Conservation (phyloP, 1,284 basidiomycete species). For the Marasmius sp. region DNA sequence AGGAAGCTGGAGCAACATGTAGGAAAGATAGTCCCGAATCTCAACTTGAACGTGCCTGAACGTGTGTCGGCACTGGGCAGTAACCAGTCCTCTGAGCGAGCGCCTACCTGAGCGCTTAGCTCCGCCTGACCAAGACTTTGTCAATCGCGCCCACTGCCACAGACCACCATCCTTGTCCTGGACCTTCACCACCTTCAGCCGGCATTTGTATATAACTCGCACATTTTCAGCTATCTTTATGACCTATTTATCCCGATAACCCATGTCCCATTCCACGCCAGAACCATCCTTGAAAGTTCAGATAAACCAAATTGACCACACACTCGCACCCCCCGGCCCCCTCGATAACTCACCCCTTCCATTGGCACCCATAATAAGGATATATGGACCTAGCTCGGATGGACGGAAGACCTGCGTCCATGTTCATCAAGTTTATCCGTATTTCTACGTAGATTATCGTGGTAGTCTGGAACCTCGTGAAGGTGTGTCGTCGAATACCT, state of each 20-base stretch:
- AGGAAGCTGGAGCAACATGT: no score
- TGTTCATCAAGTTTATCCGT: slow-evolving; percentile 87
- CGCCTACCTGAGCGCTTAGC: no score
- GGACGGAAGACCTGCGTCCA: slow-evolving; percentile 86
- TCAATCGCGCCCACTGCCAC: no score
- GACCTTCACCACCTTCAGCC: slow-evolving; percentile 12
- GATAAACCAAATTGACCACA: slow-evolving; percentile 70
- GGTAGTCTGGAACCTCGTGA: slow-evolving; percentile 49
- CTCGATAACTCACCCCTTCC: slow-evolving; percentile 65
- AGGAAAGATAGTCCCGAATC: no score
- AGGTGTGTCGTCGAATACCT: slow-evolving; percentile 27
- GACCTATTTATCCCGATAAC: not conserved
- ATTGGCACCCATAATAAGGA: slow-evolving; percentile 78
- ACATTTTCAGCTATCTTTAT: not conserved
- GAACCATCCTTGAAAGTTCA: slow-evolving; percentile 44
- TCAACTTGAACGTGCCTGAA: no score
- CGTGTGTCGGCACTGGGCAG: no score
- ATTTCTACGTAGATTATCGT: slow-evolving; percentile 73
- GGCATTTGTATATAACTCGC: not conserved
- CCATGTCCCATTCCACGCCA: not conserved
- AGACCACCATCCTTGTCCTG: not conserved
- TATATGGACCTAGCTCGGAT: slow-evolving; percentile 82
- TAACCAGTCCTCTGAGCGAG: no score
- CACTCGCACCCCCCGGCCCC: slow-evolving; percentile 50
- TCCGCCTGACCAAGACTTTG: no score